phyloP scores from a whole-genome alignment of 2,329 filamentous ascomycete genomes.

The Ambrosiella xylebori region DNA sequence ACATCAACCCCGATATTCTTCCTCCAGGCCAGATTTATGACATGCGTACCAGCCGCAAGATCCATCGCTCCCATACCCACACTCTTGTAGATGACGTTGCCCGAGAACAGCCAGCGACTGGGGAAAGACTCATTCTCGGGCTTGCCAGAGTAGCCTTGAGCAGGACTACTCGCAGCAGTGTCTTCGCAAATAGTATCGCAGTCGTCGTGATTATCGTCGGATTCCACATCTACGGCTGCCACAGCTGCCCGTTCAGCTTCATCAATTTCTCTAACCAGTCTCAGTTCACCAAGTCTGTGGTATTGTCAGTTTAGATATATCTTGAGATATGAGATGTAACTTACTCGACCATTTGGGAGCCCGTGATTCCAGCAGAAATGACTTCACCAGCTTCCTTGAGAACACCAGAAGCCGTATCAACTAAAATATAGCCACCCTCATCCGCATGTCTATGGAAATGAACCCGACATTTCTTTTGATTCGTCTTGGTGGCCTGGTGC shows the following conservation, averaged over 20 bases:
- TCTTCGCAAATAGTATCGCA: not conserved
- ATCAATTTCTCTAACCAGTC: conserved; percentile 32
- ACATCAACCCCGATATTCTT: conserved; percentile 38
- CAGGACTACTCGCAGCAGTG: not conserved
- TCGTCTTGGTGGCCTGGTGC: conserved; percentile 36
- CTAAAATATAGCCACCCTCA: conserved; percentile 50
- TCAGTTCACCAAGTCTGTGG: conserved; percentile 55
- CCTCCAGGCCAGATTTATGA: conserved; percentile 37
- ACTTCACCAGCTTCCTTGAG: conserved; percentile 76
- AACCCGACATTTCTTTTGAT: conserved; percentile 25
- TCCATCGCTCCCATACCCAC: conserved; percentile 53
- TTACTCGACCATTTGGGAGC: conserved; percentile 64
- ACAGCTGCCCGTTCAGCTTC: not conserved
- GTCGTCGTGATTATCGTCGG: conserved; percentile 1
- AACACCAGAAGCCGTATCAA: conserved; percentile 63
- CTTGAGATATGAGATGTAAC: conserved; percentile 16
- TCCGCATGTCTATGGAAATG: conserved; percentile 51
- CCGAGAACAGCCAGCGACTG: conserved; percentile 37
- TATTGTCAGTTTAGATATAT: conserved; percentile 12
- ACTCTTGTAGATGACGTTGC: conserved; percentile 53
- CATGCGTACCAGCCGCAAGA: conserved; percentile 40
- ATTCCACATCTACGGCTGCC: not conserved
- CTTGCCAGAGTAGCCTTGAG: conserved; percentile 16
- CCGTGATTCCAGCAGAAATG: conserved; percentile 55
- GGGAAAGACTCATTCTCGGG: conserved; percentile 32